Percentiles rank a stretch among this genome's conserved stretches.
Evolutionary conservation across 768 basidiomycete species (phyloP).

Genomic region (Hericium alpestre): DNA sequence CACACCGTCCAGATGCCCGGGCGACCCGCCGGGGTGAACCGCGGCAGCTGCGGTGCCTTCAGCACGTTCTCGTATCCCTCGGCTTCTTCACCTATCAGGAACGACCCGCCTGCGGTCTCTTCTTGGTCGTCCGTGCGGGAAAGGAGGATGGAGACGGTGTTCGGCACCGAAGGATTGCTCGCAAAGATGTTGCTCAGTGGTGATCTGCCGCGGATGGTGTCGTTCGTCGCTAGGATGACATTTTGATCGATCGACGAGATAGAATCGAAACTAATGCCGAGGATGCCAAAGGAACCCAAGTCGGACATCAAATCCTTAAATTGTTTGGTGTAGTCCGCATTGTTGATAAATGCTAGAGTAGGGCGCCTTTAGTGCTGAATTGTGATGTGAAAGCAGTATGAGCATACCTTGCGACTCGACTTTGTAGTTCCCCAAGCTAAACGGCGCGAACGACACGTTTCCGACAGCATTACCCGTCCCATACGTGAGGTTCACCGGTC

Average conservation of each 20-base stretch:
- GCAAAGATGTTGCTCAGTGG: conserved; percentile 23
- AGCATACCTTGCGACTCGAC: not conserved
- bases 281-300: not conserved
- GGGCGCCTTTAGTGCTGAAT: not conserved
- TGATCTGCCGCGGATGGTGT: conserved; percentile 16
- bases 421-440: not conserved
- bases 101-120: conserved; percentile 18
- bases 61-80: conserved; percentile 18
- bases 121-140: conserved; percentile 20
- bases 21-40: not conserved
- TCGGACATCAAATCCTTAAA: not conserved
- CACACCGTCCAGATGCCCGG: not conserved
- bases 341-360: not conserved
- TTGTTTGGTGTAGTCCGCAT: not conserved
- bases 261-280: not conserved
- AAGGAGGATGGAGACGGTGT: conserved; percentile 22
- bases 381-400: not conserved
- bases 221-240: conserved; percentile 8
- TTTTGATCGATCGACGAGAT: not conserved
- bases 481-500: not conserved
- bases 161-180: conserved; percentile 20
- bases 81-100: conserved; percentile 22
- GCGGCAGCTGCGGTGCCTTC: conserved; percentile 17
- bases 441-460: not conserved
- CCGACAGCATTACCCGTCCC: not conserved